Conservation (phyloP, 257 asterid species). For the Solanum paucissectum region DNA sequence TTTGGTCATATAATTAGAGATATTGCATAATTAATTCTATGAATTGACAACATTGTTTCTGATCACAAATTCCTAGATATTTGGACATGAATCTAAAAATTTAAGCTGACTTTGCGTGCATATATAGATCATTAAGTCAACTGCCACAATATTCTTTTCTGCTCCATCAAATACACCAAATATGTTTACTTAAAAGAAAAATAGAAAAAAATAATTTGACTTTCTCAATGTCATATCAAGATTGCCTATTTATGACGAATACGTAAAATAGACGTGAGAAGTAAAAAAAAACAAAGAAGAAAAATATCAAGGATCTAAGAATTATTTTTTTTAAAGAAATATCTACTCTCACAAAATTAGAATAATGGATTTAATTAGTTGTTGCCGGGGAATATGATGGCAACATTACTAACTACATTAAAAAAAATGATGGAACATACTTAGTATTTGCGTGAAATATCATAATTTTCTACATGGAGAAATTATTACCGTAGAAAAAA, state of each 20-base stretch:
- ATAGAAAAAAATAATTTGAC: not conserved
- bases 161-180: not conserved
- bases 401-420: not conserved
- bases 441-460: not conserved
- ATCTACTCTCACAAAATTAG: not conserved
- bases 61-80: not conserved
- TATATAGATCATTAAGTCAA: not conserved
- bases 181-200: not conserved
- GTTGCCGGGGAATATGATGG: not conserved
- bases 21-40: not conserved
- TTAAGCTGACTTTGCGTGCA: not conserved
- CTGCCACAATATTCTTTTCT: not conserved
- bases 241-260: not conserved
- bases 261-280: not conserved
- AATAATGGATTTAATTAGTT: not conserved
- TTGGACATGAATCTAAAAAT: not conserved
- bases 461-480: not conserved
- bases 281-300: not conserved
- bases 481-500: not conserved
- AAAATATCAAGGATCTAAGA: not conserved
- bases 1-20: not conserved
- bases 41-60: not conserved
- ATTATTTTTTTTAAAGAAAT: not conserved
- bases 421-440: not conserved
- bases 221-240: not conserved